phyloP scores from a whole-genome alignment of 129 eudicot genomes.

The sunflower (Helianthus annuus) region HanXRQr2.0-SUNRISE NC_035434.2:131818073-131818572 shows the following conservation, averaged over 20 bases:
- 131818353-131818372: constrained; percentile 48
- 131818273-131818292: not conserved
- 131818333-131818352: constrained; percentile 45
- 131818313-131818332: constrained; percentile 15
- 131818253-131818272: constrained; percentile 13
- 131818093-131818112: constrained; percentile 92
- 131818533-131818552: not conserved
- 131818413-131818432: constrained; percentile 24
- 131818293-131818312: constrained; percentile 12
- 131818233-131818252: not conserved
- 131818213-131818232: constrained; percentile 45
- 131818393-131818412: constrained; percentile 25
- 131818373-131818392: constrained; percentile 41
- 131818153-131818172: not conserved
- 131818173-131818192: constrained; percentile 24
- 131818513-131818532: constrained; percentile 6
- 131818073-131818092: constrained; percentile 44
- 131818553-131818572: not conserved
- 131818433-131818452: constrained; percentile 34
- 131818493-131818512: constrained; percentile 12
- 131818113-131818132: not conserved
- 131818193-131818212: constrained; percentile 64
- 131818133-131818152: constrained; percentile 8
- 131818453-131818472: constrained; percentile 29
- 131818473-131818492: constrained; percentile 5